A percentile compares a stretch with the other conserved stretches of the same genome.
These are phyloP conservation scores for Calonectria hongkongensis DNA, from an alignment of 2,329 filamentous ascomycete genomes.

Conservation along the genomic window DNA sequence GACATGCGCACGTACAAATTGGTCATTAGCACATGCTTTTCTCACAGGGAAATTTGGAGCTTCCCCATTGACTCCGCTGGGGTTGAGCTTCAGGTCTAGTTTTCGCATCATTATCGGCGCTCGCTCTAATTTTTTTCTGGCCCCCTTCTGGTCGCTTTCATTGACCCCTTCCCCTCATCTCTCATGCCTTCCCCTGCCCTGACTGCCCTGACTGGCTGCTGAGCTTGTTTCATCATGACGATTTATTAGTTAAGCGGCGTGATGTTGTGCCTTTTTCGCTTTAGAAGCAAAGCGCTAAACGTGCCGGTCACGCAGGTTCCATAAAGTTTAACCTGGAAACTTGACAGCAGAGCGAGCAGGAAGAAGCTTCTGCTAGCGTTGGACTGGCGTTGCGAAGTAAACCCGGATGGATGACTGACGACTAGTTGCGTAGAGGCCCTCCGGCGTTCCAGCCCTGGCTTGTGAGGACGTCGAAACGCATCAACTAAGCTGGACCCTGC, in stretches of 20 bases:
- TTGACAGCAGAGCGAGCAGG: slow-evolving; percentile 29
- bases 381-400: slow-evolving; percentile 16
- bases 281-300: slow-evolving; percentile 24
- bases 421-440: background rate
- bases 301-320: slow-evolving; percentile 1
- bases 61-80: slow-evolving; percentile 18
- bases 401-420: slow-evolving; percentile 13
- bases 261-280: slow-evolving; percentile 23
- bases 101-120: background rate
- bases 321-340: slow-evolving; percentile 35
- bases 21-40: slow-evolving; percentile 6
- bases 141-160: background rate
- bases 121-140: background rate
- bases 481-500: slow-evolving; percentile 25
- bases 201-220: background rate
- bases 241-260: slow-evolving; percentile 1
- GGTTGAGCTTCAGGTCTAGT: background rate
- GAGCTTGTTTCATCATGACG: background rate
- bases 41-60: slow-evolving; percentile 2
- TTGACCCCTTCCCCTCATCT: background rate
- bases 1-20: slow-evolving; percentile 14
- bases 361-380: slow-evolving; percentile 39
- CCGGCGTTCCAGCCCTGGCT: slow-evolving; percentile 28
- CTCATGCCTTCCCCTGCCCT: background rate
- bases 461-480: slow-evolving; percentile 28